Conservation (phyloP, 768 basidiomycete genomes). For the Russula vinacea region DNA sequence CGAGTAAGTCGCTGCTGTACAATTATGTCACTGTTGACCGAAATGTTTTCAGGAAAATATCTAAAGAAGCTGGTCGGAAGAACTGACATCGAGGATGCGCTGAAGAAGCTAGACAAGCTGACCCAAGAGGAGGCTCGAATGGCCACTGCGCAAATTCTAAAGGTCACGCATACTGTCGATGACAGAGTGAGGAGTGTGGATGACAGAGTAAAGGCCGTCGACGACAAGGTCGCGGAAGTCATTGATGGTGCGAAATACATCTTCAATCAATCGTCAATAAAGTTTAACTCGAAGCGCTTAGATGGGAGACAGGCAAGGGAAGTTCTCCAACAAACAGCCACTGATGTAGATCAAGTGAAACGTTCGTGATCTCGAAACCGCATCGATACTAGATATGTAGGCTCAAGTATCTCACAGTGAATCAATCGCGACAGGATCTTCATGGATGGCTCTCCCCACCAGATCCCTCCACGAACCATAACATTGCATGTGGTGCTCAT, state of each 20-base stretch:
- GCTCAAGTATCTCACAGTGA: background rate
- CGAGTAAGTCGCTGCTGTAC: background rate
- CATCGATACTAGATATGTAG: background rate
- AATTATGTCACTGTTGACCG: background rate
- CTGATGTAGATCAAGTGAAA: no score
- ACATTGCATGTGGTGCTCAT: background rate
- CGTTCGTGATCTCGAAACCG: no score
- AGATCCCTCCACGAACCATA: slow-evolving; percentile 7
- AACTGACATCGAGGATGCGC: background rate
- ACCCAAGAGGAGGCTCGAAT: slow-evolving; percentile 3
- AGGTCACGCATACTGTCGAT: background rate
- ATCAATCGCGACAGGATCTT: background rate
- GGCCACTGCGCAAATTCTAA: background rate
- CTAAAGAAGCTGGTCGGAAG: background rate
- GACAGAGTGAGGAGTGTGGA: background rate
- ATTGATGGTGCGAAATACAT: no score
- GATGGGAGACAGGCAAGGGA: no score
- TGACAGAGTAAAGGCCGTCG: background rate
- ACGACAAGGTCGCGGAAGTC: background rate
- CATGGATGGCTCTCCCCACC: slow-evolving; percentile 13
- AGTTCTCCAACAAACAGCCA: no score
- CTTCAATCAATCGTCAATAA: no score
- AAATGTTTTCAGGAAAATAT: background rate
- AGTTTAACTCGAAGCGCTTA: no score
- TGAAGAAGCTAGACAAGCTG: slow-evolving; percentile 2